Conservation (phyloP, 148 eudicot species). For the Spergularia bocconei region DNA sequence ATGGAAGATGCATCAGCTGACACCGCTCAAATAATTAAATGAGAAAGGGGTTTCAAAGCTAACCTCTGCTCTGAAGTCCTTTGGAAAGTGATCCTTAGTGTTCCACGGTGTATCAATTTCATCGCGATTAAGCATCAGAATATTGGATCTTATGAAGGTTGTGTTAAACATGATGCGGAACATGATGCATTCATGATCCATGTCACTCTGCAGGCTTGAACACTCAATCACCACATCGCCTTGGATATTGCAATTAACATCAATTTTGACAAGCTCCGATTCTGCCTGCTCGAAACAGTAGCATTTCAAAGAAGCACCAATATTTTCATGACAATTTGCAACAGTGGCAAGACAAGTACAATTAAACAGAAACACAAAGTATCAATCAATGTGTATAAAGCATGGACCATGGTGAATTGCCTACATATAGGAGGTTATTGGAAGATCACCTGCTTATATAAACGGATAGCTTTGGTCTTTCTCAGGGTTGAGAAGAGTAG, state of each 20-base stretch:
- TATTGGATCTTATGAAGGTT: constrained; percentile 87
- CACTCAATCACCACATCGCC: constrained; percentile 97
- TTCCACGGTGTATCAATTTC: constrained; percentile 82
- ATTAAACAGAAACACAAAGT: background rate
- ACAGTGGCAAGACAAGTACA: background rate
- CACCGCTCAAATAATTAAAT: constrained; percentile 15
- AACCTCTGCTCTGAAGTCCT: constrained; percentile 87
- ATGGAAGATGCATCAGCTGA: constrained; percentile 14
- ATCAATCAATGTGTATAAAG: background rate
- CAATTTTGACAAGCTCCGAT: constrained; percentile 79
- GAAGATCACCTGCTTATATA: constrained; percentile 70
- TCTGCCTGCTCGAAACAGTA: constrained; percentile 58
- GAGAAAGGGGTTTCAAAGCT: constrained; percentile 11
- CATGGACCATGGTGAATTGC: background rate
- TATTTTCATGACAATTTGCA: background rate
- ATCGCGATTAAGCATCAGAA: constrained; percentile 72
- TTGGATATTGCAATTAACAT: constrained; percentile 76
- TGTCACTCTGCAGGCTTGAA: constrained; percentile 57
- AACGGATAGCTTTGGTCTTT: constrained; percentile 57
- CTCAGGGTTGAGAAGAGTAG: constrained; percentile 59
- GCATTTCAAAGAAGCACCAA: background rate
- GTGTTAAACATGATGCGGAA: constrained; percentile 91
- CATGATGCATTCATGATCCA: constrained; percentile 75
- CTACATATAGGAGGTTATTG: background rate
- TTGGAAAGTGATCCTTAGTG: constrained; percentile 66